Conservation (phyloP, 306 rosid genomes). For the Leucaena leucocephala region DNA sequence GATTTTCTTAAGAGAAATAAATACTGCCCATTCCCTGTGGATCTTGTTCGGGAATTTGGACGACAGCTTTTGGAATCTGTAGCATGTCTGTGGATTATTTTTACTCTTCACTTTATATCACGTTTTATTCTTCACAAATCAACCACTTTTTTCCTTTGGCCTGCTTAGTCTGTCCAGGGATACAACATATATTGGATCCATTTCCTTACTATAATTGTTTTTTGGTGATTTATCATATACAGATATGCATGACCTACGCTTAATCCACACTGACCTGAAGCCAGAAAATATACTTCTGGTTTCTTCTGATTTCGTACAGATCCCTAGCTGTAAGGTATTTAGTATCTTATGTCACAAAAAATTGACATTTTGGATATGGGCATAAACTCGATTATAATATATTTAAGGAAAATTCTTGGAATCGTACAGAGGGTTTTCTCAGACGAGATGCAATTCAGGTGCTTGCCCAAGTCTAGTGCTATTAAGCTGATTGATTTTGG, state of each 20-base stretch:
- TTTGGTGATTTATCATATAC: constrained; percentile 49
- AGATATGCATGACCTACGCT: constrained; percentile 91
- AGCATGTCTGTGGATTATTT: constrained; percentile 94
- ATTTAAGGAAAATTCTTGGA: constrained; percentile 49
- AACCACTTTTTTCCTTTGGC: constrained; percentile 46
- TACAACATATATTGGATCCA: constrained; percentile 41
- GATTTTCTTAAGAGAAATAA: constrained; percentile 99
- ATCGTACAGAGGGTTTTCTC: constrained; percentile 89
- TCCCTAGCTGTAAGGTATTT: constrained; percentile 87
- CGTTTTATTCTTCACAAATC: constrained; percentile 43
- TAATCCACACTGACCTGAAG: constrained; percentile 97
- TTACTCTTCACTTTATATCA: constrained; percentile 60
- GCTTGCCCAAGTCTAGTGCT: constrained; percentile 99
- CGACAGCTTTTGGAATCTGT: constrained; percentile 99
- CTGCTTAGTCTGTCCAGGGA: constrained; percentile 49
- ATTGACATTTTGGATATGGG: constrained; percentile 40
- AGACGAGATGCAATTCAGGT: constrained; percentile 76
- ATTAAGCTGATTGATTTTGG: constrained; percentile 99
- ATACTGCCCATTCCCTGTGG: constrained; percentile 98
- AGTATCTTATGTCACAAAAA: constrained; percentile 39
- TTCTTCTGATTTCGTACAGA: constrained; percentile 86
- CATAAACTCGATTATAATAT: constrained; percentile 42
- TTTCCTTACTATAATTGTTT: constrained; percentile 40
- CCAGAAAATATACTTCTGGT: constrained; percentile 98
- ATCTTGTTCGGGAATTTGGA: constrained; percentile 99